Evolutionary conservation across 2,329 filamentous ascomycete species (phyloP).

Genomic region (Pyricularia sp.): DNA sequence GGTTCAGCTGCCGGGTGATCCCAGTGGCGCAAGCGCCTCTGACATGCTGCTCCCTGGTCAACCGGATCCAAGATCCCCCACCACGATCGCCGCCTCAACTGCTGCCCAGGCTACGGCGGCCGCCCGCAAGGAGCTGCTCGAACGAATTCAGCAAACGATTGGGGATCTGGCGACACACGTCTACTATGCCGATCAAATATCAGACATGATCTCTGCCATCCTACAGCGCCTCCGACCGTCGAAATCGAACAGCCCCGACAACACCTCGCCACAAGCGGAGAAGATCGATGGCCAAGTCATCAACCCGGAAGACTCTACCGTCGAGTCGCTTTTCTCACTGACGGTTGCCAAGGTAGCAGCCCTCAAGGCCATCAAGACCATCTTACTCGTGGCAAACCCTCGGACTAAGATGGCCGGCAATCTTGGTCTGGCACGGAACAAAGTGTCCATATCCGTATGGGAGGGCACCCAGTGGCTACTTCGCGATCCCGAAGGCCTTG

Average conservation of each 20-base stretch:
- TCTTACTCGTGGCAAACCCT: slow-evolving; percentile 72
- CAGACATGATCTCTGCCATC: slow-evolving; percentile 84
- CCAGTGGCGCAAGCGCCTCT: slow-evolving; percentile 17
- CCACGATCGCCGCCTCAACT: slow-evolving; percentile 21
- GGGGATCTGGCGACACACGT: slow-evolving; percentile 89
- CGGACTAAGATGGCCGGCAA: slow-evolving; percentile 48
- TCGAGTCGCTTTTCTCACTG: slow-evolving; percentile 44
- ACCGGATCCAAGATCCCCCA: slow-evolving; percentile 17
- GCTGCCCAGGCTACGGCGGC: slow-evolving; percentile 23
- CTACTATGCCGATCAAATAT: slow-evolving; percentile 93
- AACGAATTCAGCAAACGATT: slow-evolving; percentile 70
- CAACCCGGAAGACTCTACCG: slow-evolving; percentile 24
- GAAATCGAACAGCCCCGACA: slow-evolving; percentile 29
- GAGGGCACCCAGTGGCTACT: slow-evolving; percentile 94
- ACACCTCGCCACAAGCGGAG: slow-evolving; percentile 34
- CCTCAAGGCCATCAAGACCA: slow-evolving; percentile 70
- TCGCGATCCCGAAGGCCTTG: slow-evolving; percentile 65
- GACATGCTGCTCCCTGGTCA: slow-evolving; percentile 14
- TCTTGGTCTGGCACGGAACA: slow-evolving; percentile 59
- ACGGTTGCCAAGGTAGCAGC: slow-evolving; percentile 52
- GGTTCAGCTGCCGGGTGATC: slow-evolving; percentile 51
- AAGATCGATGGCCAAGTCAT: slow-evolving; percentile 32
- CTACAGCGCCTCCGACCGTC: slow-evolving; percentile 67
- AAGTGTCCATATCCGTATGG: slow-evolving; percentile 76
- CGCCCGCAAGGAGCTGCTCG: slow-evolving; percentile 56